These are phyloP conservation scores for Cyclocybe aegerita DNA, from an alignment of 768 basidiomycete genomes.

Conservation along the genomic window DNA sequence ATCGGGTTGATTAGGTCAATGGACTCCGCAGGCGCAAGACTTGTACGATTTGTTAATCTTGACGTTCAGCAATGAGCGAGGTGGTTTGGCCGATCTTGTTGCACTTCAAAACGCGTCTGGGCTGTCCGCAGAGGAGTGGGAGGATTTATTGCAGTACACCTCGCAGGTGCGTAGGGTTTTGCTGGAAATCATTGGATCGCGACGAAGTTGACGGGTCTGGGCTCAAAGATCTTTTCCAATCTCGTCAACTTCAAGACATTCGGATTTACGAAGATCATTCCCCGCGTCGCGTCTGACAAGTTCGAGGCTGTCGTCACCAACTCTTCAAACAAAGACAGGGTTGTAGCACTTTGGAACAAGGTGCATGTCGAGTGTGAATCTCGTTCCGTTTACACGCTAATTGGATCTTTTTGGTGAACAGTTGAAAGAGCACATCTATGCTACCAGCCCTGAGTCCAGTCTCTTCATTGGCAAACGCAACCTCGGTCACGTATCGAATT, in stretches of 20 bases:
- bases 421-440: constrained; percentile 78
- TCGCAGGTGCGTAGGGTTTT: constrained; percentile 52
- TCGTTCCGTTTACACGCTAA: background rate
- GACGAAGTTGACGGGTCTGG: background rate
- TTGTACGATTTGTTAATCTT: constrained; percentile 73
- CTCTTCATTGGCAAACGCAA: constrained; percentile 80
- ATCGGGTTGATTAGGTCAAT: constrained; percentile 53
- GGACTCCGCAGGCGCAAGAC: constrained; percentile 68
- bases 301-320: constrained; percentile 63
- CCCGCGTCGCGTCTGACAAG: constrained; percentile 58
- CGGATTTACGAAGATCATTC: constrained; percentile 84
- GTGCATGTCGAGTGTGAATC: constrained; percentile 22
- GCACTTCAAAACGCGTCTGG: constrained; percentile 53
- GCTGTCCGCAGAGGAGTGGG: constrained; percentile 61
- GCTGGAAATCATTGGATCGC: background rate
- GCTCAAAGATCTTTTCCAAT: constrained; percentile 51
- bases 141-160: constrained; percentile 69
- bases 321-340: constrained; percentile 58
- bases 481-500: constrained; percentile 79
- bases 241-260: constrained; percentile 79
- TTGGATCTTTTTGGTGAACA: constrained; percentile 23
- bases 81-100: constrained; percentile 55
- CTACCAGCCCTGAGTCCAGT: constrained; percentile 57
- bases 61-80: constrained; percentile 57
- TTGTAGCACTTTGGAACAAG: constrained; percentile 60